phyloP scores from a whole-genome alignment of 1,139 yeast genomes.

The Torulaspora pretoriensis region DNA sequence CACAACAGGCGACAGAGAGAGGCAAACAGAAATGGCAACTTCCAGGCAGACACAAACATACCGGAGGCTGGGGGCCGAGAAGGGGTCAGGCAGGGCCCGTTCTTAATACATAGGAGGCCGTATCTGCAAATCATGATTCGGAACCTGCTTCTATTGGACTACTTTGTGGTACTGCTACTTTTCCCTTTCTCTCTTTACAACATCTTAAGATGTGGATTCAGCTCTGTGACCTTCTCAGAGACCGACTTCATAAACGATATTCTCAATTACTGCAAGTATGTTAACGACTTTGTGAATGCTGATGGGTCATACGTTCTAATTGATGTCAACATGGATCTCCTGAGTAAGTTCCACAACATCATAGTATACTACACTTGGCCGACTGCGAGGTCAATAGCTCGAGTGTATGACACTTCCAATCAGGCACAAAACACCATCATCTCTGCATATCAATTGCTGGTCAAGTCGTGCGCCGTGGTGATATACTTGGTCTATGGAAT shows the following conservation, averaged over 20 bases:
- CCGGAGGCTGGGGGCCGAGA: not conserved
- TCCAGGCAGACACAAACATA: not conserved
- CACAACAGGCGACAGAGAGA: slow-evolving; percentile 8
- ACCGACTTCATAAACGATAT: slow-evolving; percentile 30
- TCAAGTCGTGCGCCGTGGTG: slow-evolving; percentile 19
- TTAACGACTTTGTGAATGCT: slow-evolving; percentile 19
- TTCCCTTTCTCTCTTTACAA: slow-evolving; percentile 35
- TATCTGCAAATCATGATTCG: slow-evolving; percentile 24
- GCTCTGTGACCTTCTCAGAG: slow-evolving; percentile 30
- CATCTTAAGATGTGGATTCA: slow-evolving; percentile 28
- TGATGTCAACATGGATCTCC: slow-evolving; percentile 22
- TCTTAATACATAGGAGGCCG: slow-evolving; percentile 26
- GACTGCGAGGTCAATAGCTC: slow-evolving; percentile 9
- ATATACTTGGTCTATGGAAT: slow-evolving; percentile 30
- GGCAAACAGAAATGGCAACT: slow-evolving; percentile 1
- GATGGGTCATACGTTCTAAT: slow-evolving; percentile 12
- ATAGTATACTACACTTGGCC: slow-evolving; percentile 28
- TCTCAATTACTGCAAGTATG: slow-evolving; percentile 19
- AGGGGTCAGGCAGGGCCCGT: slow-evolving; percentile 15
- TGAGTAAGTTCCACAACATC: slow-evolving; percentile 34
- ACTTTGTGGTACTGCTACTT: slow-evolving; percentile 27
- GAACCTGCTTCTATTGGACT: slow-evolving; percentile 30
- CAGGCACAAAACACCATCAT: slow-evolving; percentile 12
- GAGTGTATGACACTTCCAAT: not conserved
- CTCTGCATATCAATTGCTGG: slow-evolving; percentile 10